phyloP scores from a whole-genome alignment of 345 rosid genomes.

The Gossypium stocksii region DNA sequence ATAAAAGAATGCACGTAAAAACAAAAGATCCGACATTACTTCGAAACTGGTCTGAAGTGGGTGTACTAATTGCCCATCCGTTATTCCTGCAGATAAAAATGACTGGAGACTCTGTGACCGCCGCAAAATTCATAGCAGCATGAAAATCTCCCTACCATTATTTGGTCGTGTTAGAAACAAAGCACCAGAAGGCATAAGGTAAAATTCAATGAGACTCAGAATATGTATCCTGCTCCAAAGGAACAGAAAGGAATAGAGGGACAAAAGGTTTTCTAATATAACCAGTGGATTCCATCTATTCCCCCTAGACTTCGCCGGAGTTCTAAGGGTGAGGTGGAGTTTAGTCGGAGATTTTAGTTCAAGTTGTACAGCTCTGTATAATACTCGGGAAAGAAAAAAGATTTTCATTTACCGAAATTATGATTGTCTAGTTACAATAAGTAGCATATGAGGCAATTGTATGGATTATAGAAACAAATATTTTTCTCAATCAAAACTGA shows the following conservation, averaged over 20 bases:
- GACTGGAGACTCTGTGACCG: constrained; percentile 61
- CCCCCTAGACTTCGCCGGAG: neutral
- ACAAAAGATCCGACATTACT: constrained; percentile 34
- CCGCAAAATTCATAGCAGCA: constrained; percentile 57
- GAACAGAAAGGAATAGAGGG: neutral
- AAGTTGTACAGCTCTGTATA: neutral
- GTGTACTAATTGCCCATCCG: constrained; percentile 89
- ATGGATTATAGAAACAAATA: constrained; percentile 3
- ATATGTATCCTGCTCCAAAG: neutral
- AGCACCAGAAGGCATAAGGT: constrained; percentile 47
- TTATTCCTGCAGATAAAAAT: constrained; percentile 76
- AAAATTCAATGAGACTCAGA: constrained; percentile 25
- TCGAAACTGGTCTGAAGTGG: constrained; percentile 64
- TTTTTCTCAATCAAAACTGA: neutral
- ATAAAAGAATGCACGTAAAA: neutral
- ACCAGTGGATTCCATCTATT: neutral
- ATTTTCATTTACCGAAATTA: neutral
- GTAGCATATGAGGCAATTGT: neutral
- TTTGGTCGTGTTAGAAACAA: neutral
- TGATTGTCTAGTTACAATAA: neutral
- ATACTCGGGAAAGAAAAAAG: neutral
- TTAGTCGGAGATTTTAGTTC: neutral
- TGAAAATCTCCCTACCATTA: constrained; percentile 52
- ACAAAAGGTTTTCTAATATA: neutral
- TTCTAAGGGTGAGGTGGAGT: neutral